Conservation (phyloP, 441 rosid genomes). For the Geranium incanum region DNA sequence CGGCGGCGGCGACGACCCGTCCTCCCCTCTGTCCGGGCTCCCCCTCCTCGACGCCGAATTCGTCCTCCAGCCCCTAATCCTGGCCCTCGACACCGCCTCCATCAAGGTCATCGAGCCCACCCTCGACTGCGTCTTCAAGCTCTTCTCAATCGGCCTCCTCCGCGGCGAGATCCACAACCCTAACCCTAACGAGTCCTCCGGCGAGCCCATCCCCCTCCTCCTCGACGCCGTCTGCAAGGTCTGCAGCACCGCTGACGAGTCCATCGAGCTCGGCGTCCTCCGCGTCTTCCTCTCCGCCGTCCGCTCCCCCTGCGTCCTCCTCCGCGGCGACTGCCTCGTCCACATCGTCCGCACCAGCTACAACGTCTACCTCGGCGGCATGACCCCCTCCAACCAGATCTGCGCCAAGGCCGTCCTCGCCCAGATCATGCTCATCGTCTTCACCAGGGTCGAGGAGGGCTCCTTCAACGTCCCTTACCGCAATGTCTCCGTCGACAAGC, state of each 20-base stretch:
- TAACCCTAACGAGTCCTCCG: neutral
- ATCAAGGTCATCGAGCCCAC: conserved; percentile 75
- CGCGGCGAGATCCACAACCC: conserved; percentile 45
- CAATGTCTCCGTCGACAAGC: conserved; percentile 54
- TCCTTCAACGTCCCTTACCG: conserved; percentile 42
- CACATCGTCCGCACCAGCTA: conserved; percentile 77
- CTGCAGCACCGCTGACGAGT: conserved; percentile 61
- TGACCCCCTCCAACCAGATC: conserved; percentile 80
- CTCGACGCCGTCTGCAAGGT: conserved; percentile 50
- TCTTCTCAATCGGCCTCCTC: conserved; percentile 60
- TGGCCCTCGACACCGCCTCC: conserved; percentile 61
- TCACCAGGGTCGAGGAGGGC: conserved; percentile 65
- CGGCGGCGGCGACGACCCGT: conserved; percentile 21
- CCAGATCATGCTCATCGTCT: conserved; percentile 69
- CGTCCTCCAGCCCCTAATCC: conserved; percentile 53
- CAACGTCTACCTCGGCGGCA: conserved; percentile 78
- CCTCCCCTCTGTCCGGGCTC: conserved; percentile 49
- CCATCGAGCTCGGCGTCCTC: conserved; percentile 62
- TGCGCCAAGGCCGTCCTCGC: conserved; percentile 89
- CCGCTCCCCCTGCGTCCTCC: conserved; percentile 56
- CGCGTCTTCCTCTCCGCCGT: conserved; percentile 69
- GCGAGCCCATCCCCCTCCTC: conserved; percentile 32
- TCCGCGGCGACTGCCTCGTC: conserved; percentile 76
- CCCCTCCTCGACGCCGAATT: conserved; percentile 53
- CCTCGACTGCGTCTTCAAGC: conserved; percentile 65